Conservation (phyloP, 352 stramenopile species). For the Globisporangium parvum region DNA sequence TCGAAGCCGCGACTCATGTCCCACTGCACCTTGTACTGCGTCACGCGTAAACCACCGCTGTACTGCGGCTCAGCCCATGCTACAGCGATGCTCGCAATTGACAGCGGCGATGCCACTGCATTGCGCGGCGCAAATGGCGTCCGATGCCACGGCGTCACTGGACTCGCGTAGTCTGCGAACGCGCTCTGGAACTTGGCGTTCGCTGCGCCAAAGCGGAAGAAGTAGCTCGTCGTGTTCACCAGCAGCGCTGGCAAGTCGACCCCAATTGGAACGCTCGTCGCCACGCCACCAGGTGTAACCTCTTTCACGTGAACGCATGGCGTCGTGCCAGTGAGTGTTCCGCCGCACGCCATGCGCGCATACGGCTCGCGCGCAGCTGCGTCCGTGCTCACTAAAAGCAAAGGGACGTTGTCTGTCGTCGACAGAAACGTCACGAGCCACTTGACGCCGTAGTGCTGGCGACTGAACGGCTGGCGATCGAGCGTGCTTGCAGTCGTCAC, state of each 20-base stretch:
- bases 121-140: conserved; percentile 24
- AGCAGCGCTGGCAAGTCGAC: neutral
- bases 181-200: conserved; percentile 35
- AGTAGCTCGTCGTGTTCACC: conserved; percentile 32
- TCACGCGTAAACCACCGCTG: conserved; percentile 66
- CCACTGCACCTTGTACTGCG: conserved; percentile 93
- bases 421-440: conserved; percentile 63
- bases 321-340: conserved; percentile 44
- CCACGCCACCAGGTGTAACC: conserved; percentile 29
- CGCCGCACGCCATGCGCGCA: conserved; percentile 39
- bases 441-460: conserved; percentile 49
- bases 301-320: conserved; percentile 41
- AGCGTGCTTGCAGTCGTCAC: conserved; percentile 31
- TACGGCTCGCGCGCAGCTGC: conserved; percentile 24
- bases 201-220: conserved; percentile 26
- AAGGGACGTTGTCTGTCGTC: conserved; percentile 24
- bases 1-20: conserved; percentile 84
- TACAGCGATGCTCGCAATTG: conserved; percentile 36
- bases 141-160: conserved; percentile 22
- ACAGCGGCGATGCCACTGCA: conserved; percentile 33
- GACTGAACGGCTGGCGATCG: conserved; percentile 22
- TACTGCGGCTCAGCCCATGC: conserved; percentile 68
- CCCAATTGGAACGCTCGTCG: conserved; percentile 17
- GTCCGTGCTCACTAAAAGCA: conserved; percentile 45
- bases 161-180: conserved; percentile 13